Evolutionary conservation across 176 grass and related monocot genomes (phyloP), one percentile per base, ranked within the genome.

Genomic region (Paspalum vaginatum): DNA sequence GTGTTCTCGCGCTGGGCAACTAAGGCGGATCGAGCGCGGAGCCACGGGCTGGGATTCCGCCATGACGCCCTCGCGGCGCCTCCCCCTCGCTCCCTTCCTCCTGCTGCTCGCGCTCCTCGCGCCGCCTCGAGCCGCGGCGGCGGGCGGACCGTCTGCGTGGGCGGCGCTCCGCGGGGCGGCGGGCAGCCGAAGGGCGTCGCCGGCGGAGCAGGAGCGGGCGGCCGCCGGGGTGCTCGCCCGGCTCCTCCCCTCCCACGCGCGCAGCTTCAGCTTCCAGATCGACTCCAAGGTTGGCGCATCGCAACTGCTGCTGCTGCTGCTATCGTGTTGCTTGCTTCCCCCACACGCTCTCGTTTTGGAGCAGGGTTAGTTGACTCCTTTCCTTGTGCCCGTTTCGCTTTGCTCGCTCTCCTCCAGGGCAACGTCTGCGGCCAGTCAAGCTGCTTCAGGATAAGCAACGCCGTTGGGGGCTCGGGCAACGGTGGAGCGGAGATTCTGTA

Each of bases 191-290:
- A 78, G 80, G 72, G 85, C 87, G 80, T 65, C 90, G 58, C 88
- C 92, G 17, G 85, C 70, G n/a, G 65, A 64, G 41, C 90, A 98
- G 79, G 92, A 92, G 84, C 76, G 6, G 13, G 90, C 92, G 8
- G 79, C 88, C 16, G 58, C 24, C 11, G 76, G 72, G 41, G 69
- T 98, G 11, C 95, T 94, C 69, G 65, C 65, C 74, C 76, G 95
- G 74, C 83, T 92, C 15, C 89, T 98, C 32, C 95, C 92, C 20
- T 76, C 57, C 68, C 90, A 94, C 48, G 32, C 52, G 20, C 70
- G 69, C 61, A 98, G 95, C 87, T 98, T 98, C 78, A 84, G 79
- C 44, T 91, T 98, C 88, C 79, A 81, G 65, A 98, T 98, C 62
- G 90, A 90, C 72, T 75, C 89, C 69, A 83, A 94, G 87, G 95